phyloP scores from a whole-genome alignment of 805 yeast genomes.

The Pichia sporocuriosa region DNA sequence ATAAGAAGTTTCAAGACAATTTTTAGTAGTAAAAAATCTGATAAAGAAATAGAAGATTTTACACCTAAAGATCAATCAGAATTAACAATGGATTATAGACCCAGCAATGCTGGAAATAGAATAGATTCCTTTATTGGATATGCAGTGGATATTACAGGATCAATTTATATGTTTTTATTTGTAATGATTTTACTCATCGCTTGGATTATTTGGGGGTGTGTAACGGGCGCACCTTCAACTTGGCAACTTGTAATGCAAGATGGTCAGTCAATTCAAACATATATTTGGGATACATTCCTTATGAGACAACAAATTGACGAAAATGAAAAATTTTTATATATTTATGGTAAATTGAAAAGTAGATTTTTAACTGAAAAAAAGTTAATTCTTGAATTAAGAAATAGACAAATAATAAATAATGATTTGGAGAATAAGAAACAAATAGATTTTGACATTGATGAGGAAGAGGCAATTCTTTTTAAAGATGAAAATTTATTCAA shows the following conservation, averaged over 20 bases:
- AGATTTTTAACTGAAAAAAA: conserved; percentile 22
- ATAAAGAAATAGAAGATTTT: background rate
- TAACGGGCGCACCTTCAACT: conserved; percentile 26
- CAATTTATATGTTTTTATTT: conserved; percentile 19
- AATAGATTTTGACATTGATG: conserved; percentile 8
- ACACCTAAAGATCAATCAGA: too few relatives aligned
- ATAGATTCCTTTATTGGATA: conserved; percentile 10
- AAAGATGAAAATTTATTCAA: conserved; percentile 31
- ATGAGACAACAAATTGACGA: conserved; percentile 34
- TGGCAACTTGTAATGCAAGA: conserved; percentile 40
- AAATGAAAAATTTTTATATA: conserved; percentile 23
- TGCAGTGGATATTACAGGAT: conserved; percentile 17
- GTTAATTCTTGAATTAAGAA: too few relatives aligned
- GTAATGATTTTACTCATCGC: conserved; percentile 22
- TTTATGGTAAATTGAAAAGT: conserved; percentile 26
- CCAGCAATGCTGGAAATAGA: too few relatives aligned
- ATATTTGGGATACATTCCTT: conserved; percentile 35
- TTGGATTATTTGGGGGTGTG: conserved; percentile 21
- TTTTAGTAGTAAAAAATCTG: background rate
- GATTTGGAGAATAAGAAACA: background rate
- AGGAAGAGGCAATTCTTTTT: conserved; percentile 1
- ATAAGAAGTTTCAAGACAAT: too few relatives aligned
- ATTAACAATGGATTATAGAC: background rate
- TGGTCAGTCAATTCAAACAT: conserved; percentile 35
- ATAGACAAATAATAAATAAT: conserved; percentile 3